A percentile compares a stretch with the other conserved stretches of the same genome.
Evolutionary conservation across 768 basidiomycete species (phyloP).

Genomic region (Podaxis mareebaensis): DNA sequence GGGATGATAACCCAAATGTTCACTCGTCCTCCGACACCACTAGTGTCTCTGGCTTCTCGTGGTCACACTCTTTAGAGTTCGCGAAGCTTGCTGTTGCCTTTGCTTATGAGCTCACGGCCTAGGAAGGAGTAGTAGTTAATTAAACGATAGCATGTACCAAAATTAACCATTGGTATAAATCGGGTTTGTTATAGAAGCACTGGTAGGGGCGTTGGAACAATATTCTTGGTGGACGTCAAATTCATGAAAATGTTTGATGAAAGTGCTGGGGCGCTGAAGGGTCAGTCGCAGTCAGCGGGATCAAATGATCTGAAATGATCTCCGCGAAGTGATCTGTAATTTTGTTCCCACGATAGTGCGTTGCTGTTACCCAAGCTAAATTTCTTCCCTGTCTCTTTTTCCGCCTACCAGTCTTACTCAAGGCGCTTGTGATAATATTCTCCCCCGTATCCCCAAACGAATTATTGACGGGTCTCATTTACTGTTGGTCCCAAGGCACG

Average conservation of each 20-base stretch:
- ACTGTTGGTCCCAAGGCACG: constrained; percentile 3
- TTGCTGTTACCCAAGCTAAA: background rate
- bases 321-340: background rate
- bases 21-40: constrained; percentile 48
- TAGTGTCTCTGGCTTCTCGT: constrained; percentile 46
- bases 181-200: background rate
- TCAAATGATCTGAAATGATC: background rate
- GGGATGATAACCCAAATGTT: constrained; percentile 43
- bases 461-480: background rate
- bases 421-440: background rate
- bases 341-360: background rate
- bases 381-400: background rate
- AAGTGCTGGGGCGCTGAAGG: no score
- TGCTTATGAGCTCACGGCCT: constrained; percentile 49
- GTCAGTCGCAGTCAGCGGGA: background rate
- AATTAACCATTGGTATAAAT: background rate
- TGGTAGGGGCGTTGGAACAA: no score
- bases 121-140: background rate
- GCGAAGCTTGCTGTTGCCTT: constrained; percentile 61
- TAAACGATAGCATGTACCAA: background rate
- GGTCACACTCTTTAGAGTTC: constrained; percentile 57
- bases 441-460: background rate
- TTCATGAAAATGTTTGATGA: no score
- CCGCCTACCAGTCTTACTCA: background rate
- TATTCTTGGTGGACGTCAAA: no score